These are phyloP conservation scores for Rhodosporidiobolus sp. DNA, from an alignment of 768 basidiomycete species.

Conservation along the genomic window DNA sequence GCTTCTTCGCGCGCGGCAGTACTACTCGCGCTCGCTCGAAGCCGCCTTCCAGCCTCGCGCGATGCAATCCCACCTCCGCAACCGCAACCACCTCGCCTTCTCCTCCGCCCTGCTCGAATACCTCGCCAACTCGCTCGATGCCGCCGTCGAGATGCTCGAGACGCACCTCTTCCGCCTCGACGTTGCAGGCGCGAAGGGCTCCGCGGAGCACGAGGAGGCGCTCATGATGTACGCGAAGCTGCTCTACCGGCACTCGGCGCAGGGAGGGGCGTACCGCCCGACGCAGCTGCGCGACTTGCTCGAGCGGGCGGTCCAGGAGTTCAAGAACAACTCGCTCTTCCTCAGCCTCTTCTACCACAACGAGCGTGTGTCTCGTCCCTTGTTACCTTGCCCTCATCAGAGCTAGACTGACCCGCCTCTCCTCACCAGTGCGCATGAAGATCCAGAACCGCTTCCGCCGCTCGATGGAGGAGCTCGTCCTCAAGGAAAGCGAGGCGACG, in stretches of 20 bases:
- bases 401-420: not conserved
- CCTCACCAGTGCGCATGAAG: conserved; percentile 40
- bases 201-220: conserved; percentile 46
- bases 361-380: conserved; percentile 36
- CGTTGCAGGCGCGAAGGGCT: conserved; percentile 9
- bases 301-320: conserved; percentile 47
- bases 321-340: conserved; percentile 51
- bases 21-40: conserved; percentile 21
- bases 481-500: conserved; percentile 27
- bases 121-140: conserved; percentile 40
- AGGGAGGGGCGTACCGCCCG: conserved; percentile 42
- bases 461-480: conserved; percentile 43
- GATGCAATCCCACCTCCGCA: conserved; percentile 22
- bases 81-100: conserved; percentile 30
- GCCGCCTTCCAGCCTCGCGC: conserved; percentile 25
- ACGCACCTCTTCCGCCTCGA: conserved; percentile 39
- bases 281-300: conserved; percentile 44
- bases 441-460: conserved; percentile 49
- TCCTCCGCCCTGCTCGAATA: conserved; percentile 45
- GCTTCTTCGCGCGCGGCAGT: conserved; percentile 31
- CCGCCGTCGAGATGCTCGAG: conserved; percentile 40
- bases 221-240: conserved; percentile 47
- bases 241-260: conserved; percentile 42
- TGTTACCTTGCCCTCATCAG: not conserved
- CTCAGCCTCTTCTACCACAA: conserved; percentile 48